Evolutionary conservation across 441 rosid genomes (phyloP).

Genomic region (Oxalis stricta): DNA sequence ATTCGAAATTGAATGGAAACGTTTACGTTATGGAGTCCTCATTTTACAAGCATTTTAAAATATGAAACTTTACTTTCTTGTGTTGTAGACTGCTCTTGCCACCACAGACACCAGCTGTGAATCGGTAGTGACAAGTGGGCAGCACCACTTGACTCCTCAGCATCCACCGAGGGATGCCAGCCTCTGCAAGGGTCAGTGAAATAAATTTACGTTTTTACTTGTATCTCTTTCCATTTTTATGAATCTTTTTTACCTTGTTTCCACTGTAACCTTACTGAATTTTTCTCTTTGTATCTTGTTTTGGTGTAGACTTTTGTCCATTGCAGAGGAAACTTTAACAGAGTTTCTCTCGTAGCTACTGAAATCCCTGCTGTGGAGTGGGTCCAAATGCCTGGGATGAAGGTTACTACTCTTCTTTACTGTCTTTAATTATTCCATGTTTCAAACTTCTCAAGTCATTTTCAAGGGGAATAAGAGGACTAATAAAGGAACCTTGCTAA

Average conservation of each 20-base stretch:
- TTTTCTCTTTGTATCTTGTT: conserved; percentile 6
- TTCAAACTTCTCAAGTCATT: conserved; percentile 7
- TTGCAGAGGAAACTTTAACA: conserved; percentile 74
- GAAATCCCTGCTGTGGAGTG: conserved; percentile 86
- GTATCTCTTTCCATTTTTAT: conserved; percentile 5
- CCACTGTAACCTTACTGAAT: conserved; percentile 5
- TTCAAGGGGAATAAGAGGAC: conserved; percentile 3
- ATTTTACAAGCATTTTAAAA: neutral
- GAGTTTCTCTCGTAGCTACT: conserved; percentile 75
- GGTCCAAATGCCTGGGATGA: conserved; percentile 89
- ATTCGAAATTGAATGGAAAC: too few species aligned
- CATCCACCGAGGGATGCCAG: conserved; percentile 72
- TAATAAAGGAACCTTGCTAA: conserved; percentile 22
- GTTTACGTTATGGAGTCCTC: too few species aligned
- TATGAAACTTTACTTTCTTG: neutral
- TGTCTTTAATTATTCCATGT: neutral
- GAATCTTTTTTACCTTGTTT: conserved; percentile 1
- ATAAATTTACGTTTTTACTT: neutral
- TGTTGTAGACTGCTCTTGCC: conserved; percentile 34
- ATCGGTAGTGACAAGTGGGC: conserved; percentile 65
- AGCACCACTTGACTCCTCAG: conserved; percentile 58
- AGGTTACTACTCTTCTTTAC: conserved; percentile 23
- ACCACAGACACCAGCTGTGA: conserved; percentile 66
- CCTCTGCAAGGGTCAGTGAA: conserved; percentile 66
- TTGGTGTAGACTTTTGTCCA: conserved; percentile 47